These are phyloP conservation scores for Stagonosporopsis chrysanthemi DNA, from an alignment of 2,329 filamentous ascomycete genomes.

Conservation along the genomic window DNA sequence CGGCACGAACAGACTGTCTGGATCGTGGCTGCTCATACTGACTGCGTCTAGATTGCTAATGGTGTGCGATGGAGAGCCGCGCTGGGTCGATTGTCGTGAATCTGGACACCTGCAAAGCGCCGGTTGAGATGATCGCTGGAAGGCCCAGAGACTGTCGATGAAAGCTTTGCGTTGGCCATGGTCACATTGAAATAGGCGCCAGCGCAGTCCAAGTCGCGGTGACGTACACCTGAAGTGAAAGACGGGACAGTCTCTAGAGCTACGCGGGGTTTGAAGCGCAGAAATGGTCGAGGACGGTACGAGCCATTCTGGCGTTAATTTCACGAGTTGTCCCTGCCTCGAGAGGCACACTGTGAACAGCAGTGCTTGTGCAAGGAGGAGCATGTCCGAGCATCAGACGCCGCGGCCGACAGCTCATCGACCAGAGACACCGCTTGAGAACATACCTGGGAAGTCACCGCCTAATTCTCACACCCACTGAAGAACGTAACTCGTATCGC, in stretches of 20 bases:
- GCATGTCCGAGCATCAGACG: no score
- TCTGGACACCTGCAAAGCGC: no score
- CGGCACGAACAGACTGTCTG: constrained; percentile 4
- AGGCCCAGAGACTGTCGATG: no score
- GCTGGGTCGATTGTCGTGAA: background rate
- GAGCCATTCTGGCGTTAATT: no score
- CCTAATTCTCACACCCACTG: background rate
- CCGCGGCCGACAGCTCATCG: no score
- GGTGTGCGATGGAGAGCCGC: background rate
- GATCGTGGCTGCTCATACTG: background rate
- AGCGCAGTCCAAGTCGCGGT: background rate
- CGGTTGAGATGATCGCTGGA: background rate
- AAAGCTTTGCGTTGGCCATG: background rate
- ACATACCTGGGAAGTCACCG: no score
- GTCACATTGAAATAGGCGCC: constrained; percentile 3
- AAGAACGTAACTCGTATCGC: constrained; percentile 17
- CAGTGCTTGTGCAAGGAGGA: no score
- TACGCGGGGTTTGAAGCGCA: no score
- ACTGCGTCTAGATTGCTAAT: background rate
- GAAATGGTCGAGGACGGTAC: no score
- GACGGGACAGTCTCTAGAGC: background rate
- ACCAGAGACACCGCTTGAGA: no score
- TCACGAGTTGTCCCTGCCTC: no score
- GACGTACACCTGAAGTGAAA: constrained; percentile 7
- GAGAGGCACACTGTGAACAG: background rate